These are phyloP conservation scores for Plasmodium falciparum DNA, from an alignment of 169 alveolate species.

Conservation along the genomic window DNA sequence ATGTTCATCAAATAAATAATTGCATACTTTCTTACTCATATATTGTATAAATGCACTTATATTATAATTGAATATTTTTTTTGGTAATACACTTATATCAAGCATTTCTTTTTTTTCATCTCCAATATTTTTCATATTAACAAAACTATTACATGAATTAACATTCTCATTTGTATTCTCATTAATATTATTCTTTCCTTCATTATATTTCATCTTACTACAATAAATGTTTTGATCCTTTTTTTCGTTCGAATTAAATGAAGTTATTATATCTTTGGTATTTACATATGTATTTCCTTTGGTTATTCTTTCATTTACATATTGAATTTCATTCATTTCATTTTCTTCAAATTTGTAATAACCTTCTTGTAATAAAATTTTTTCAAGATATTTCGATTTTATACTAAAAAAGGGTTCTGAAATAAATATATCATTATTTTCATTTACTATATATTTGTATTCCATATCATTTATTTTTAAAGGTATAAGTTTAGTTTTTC, in stretches of 20 bases:
- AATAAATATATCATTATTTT: not conserved
- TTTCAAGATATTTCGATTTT: constrained; percentile 44
- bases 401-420: constrained; percentile 6
- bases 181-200: too few species aligned
- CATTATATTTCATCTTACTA: too few species aligned
- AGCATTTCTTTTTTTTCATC: too few species aligned
- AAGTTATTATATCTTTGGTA: not conserved
- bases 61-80: constrained; percentile 21
- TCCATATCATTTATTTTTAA: constrained; percentile 44
- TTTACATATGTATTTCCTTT: not conserved
- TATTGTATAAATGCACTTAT: constrained; percentile 57
- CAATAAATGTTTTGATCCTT: too few species aligned
- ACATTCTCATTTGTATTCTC: too few species aligned
- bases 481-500: constrained; percentile 21
- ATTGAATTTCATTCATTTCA: not conserved
- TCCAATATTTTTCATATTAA: too few species aligned
- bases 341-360: constrained; percentile 14
- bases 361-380: constrained; percentile 35
- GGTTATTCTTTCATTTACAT: not conserved
- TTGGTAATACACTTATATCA: not conserved
- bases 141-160: too few species aligned
- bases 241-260: too few species aligned
- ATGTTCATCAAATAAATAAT: constrained; percentile 37
- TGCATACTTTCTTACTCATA: constrained; percentile 38
- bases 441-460: not conserved